Conservation (phyloP, 805 yeast species). For the Candida boleticola region DNA sequence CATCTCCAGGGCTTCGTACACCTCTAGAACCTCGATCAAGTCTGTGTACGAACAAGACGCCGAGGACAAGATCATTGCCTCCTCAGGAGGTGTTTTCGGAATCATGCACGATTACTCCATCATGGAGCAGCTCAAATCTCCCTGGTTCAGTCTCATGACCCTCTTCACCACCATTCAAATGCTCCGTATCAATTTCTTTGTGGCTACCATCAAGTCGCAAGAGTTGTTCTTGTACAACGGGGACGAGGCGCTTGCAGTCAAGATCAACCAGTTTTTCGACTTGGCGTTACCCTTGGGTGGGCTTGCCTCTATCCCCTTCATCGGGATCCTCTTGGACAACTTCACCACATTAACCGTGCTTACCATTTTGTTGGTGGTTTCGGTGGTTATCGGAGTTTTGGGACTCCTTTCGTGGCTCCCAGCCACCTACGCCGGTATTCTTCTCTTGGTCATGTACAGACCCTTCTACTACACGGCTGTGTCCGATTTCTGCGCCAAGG, state of each 20-base stretch:
- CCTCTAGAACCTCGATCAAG: slow-evolving; percentile 41
- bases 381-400: slow-evolving; percentile 64
- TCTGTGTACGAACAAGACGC: slow-evolving; percentile 68
- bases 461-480: slow-evolving; percentile 93
- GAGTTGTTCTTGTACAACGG: slow-evolving; percentile 64
- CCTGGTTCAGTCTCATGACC: slow-evolving; percentile 80
- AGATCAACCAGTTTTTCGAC: slow-evolving; percentile 75
- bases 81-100: slow-evolving; percentile 74
- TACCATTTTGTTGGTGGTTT: slow-evolving; percentile 48
- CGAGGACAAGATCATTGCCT: slow-evolving; percentile 49
- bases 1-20: slow-evolving; percentile 32
- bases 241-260: slow-evolving; percentile 49
- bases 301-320: slow-evolving; percentile 78
- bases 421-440: slow-evolving; percentile 67
- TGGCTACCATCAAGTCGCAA: slow-evolving; percentile 84
- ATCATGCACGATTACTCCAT: slow-evolving; percentile 65
- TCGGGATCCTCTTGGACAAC: slow-evolving; percentile 78
- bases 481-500: slow-evolving; percentile 88
- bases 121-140: slow-evolving; percentile 48
- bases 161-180: slow-evolving; percentile 81
- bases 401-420: slow-evolving; percentile 60
- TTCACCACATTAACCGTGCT: slow-evolving; percentile 60
- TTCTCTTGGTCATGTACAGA: slow-evolving; percentile 74
- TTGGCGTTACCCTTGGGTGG: slow-evolving; percentile 89
- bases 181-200: slow-evolving; percentile 89